Conservation (phyloP, 2,329 filamentous ascomycete species). For the Pestalotiopsis sp. region DNA sequence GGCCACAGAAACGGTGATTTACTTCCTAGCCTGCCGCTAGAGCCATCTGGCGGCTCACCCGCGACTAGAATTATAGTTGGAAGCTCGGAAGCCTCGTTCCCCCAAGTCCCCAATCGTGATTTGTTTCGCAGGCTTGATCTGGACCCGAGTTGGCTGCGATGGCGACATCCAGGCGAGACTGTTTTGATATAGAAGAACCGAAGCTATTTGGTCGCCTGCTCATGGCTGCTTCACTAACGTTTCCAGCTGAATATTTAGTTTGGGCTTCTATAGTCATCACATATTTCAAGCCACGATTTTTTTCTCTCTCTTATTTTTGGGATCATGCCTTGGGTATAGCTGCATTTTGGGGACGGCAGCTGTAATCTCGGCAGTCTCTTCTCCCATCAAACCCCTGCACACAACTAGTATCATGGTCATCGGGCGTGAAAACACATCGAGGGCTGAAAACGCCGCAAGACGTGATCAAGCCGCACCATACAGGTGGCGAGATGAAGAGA, state of each 20-base stretch:
- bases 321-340: not conserved
- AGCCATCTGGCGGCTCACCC: not conserved
- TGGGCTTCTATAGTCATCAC: not conserved
- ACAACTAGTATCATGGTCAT: not conserved
- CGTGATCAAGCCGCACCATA: not conserved
- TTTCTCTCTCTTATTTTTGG: not conserved
- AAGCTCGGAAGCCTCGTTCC: not conserved
- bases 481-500: not conserved
- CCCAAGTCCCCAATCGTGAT: not conserved
- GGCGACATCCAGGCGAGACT: not conserved
- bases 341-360: not conserved
- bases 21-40: not conserved
- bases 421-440: not conserved
- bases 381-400: not conserved
- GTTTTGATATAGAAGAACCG: not conserved
- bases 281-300: not conserved
- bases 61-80: not conserved
- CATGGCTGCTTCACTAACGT: not conserved
- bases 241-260: not conserved
- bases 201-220: not conserved
- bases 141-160: not conserved
- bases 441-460: not conserved
- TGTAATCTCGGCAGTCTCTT: not conserved
- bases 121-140: not conserved
- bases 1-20: not conserved